Percentiles rank a stretch among this genome's conserved stretches.
Conservation (phyloP, 2,329 filamentous ascomycete species). For the Penicillium italicum region DNA sequence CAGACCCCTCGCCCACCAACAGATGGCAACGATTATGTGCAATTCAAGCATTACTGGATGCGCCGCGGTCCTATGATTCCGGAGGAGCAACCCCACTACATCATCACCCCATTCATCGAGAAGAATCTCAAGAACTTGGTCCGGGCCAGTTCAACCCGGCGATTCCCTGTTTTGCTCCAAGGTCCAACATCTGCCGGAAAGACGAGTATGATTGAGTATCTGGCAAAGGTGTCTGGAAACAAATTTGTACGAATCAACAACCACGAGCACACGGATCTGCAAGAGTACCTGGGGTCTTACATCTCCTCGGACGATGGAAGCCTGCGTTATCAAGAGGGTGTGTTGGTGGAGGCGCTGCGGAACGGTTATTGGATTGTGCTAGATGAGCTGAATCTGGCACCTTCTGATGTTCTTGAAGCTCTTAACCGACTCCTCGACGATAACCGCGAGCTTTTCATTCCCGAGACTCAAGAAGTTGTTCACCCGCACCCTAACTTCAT, state of each 20-base stretch:
- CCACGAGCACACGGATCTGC: conserved; percentile 95
- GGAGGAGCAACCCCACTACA: conserved; percentile 80
- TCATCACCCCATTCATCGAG: conserved; percentile 92
- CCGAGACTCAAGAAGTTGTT: conserved; percentile 92
- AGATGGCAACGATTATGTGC: conserved; percentile 74
- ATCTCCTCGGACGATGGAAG: conserved; percentile 80
- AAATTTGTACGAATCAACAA: conserved; percentile 99
- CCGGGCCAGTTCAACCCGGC: conserved; percentile 82
- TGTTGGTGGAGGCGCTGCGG: conserved; percentile 86
- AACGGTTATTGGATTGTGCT: conserved; percentile 97
- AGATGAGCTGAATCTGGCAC: conserved; percentile 93
- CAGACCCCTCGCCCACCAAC: conserved; percentile 73
- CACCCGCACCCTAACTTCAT: conserved; percentile 93
- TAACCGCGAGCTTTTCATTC: conserved; percentile 90
- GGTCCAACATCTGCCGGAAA: conserved; percentile 97
- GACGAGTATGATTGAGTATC: conserved; percentile 98
- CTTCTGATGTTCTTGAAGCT: conserved; percentile 93
- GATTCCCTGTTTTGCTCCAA: conserved; percentile 92
- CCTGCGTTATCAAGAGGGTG: conserved; percentile 85
- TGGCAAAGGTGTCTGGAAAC: conserved; percentile 95
- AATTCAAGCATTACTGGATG: conserved; percentile 89
- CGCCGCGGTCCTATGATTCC: conserved; percentile 66
- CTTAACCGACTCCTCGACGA: conserved; percentile 94
- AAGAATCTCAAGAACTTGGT: conserved; percentile 93
- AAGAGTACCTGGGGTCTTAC: conserved; percentile 96